These are phyloP conservation scores for Lasiosphaeria miniovina DNA, from an alignment of 495 filamentous ascomycete genomes.

Conservation along the genomic window DNA sequence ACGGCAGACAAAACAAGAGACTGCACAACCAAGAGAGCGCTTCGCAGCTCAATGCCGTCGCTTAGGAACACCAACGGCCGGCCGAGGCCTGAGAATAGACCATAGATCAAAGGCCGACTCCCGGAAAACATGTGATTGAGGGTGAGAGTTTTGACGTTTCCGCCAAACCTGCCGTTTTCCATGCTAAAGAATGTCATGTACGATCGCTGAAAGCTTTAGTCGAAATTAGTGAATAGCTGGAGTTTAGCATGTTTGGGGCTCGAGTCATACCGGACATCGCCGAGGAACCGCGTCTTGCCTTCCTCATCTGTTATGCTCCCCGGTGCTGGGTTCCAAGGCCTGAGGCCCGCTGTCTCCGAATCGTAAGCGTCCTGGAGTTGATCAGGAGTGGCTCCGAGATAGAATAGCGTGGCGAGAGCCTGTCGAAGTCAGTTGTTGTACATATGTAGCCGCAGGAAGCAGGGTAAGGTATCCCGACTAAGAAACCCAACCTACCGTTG, in stretches of 20 bases:
- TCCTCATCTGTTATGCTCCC: slow-evolving; percentile 20
- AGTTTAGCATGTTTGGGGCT: neutral
- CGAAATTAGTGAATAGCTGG: neutral
- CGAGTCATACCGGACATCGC: slow-evolving; percentile 22
- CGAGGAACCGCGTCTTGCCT: slow-evolving; percentile 16
- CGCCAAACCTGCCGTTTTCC: slow-evolving; percentile 19
- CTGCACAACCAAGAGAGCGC: slow-evolving; percentile 26
- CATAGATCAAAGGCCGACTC: slow-evolving; percentile 25
- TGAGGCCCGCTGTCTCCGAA: slow-evolving; percentile 11
- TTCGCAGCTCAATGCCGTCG: slow-evolving; percentile 28
- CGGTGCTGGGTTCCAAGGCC: slow-evolving; percentile 25
- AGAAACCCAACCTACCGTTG: slow-evolving; percentile 16
- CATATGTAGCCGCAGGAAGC: no score
- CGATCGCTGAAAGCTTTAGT: slow-evolving; percentile 29
- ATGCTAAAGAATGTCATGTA: slow-evolving; percentile 36
- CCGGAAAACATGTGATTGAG: slow-evolving; percentile 23
- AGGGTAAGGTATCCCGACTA: neutral
- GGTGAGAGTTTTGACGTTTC: slow-evolving; percentile 23
- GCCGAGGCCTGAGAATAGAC: slow-evolving; percentile 27
- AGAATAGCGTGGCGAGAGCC: slow-evolving; percentile 26
- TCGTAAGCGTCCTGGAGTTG: slow-evolving; percentile 24
- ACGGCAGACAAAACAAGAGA: slow-evolving; percentile 26
- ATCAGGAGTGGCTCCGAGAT: slow-evolving; percentile 15
- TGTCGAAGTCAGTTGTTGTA: slow-evolving; percentile 9
- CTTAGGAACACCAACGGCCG: slow-evolving; percentile 27